Conservation (phyloP, 75 land plant genomes). For the Cupressus sempervirens region DNA sequence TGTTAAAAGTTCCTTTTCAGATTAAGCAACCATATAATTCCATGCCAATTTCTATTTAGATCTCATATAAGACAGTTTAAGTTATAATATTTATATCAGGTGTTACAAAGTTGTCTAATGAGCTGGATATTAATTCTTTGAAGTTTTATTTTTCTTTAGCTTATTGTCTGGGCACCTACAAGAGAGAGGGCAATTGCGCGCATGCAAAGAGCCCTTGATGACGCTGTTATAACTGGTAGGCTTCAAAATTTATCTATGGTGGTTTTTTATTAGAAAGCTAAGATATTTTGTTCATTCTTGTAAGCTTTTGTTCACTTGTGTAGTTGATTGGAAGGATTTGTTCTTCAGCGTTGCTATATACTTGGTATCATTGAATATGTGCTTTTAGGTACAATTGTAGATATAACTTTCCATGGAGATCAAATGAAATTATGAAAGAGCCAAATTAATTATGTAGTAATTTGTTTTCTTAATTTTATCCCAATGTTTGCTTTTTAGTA, state of each 20-base stretch:
- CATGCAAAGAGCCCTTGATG: conserved; percentile 91
- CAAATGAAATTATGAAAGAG: too few species aligned
- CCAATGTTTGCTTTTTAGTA: not conserved
- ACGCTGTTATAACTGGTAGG: conserved; percentile 82
- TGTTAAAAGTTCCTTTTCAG: not conserved
- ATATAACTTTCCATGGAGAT: not conserved
- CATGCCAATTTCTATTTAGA: not conserved
- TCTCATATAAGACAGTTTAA: not conserved
- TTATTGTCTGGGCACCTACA: conserved; percentile 98
- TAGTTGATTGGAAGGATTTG: not conserved
- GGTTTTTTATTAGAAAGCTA: not conserved
- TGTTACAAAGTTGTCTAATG: not conserved
- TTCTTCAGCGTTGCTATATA: not conserved
- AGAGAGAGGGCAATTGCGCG: conserved; percentile 90
- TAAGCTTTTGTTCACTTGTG: too few species aligned
- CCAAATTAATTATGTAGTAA: not conserved
- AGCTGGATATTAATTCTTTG: not conserved
- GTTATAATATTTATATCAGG: not conserved
- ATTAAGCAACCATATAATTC: not conserved
- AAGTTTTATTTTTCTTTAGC: conserved; percentile 35
- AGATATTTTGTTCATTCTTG: not conserved
- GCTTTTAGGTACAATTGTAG: not conserved
- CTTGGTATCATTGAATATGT: not conserved
- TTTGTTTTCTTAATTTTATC: not conserved
- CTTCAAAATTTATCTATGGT: not conserved